Evolutionary conservation across 352 stramenopile species (phyloP).

Genomic region (Vaucheria bursata): DNA sequence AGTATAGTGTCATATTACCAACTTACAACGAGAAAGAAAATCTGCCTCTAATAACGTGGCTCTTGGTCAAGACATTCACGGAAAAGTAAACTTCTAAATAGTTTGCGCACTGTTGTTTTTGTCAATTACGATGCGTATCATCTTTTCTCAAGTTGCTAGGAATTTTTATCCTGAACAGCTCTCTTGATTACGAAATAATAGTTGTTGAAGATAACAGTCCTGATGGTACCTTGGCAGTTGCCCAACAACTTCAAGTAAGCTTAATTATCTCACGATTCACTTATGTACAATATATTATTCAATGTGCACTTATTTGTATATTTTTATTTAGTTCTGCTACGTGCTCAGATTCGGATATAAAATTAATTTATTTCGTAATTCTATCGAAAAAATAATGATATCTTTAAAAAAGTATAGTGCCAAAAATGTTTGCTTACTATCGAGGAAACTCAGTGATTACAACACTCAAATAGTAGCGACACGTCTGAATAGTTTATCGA

Average conservation of each 20-base stretch:
- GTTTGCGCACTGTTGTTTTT: neutral
- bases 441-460: too few relatives aligned
- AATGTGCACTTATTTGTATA: too few relatives aligned
- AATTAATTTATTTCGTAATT: too few relatives aligned
- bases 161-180: conserved; percentile 52
- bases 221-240: conserved; percentile 88
- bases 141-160: neutral
- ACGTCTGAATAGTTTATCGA: too few relatives aligned
- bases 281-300: too few relatives aligned
- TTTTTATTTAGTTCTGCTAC: too few relatives aligned
- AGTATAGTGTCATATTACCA: conserved; percentile 75
- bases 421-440: too few relatives aligned
- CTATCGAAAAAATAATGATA: too few relatives aligned
- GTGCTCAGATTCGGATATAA: too few relatives aligned
- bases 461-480: too few relatives aligned
- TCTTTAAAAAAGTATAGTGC: too few relatives aligned
- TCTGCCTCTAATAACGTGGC: conserved; percentile 91
- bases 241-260: conserved; percentile 62
- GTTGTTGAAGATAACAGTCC: conserved; percentile 95
- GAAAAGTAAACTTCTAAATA: conserved; percentile 51
- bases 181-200: conserved; percentile 86
- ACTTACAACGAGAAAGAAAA: conserved; percentile 98
- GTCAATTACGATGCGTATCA: neutral
- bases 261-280: too few relatives aligned
- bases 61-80: conserved; percentile 84